These are phyloP conservation scores for Penstemon davidsonii DNA, from an alignment of 257 asterid species.

Conservation along the genomic window DNA sequence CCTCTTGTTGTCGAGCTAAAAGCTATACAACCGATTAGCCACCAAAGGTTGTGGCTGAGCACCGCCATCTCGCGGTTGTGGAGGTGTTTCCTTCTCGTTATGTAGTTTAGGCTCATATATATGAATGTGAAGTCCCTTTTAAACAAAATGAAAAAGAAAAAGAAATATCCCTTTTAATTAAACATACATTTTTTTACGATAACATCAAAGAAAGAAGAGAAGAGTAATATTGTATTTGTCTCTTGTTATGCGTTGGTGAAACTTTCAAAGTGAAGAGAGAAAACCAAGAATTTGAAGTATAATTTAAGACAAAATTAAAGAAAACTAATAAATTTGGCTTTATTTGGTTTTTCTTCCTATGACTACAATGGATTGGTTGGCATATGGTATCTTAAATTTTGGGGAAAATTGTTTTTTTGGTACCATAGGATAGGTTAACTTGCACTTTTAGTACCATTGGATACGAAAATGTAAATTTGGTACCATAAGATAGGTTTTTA, in stretches of 20 bases:
- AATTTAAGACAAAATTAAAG: neutral
- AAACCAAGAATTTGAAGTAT: neutral
- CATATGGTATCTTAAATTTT: too few species aligned
- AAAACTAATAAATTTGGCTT: too few species aligned
- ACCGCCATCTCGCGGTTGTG: constrained; percentile 29
- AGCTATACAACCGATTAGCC: constrained; percentile 32
- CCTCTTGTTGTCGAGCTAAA: constrained; percentile 33
- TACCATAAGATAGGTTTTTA: too few species aligned
- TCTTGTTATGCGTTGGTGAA: constrained; percentile 27
- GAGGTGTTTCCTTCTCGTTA: constrained; percentile 7
- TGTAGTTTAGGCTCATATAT: neutral
- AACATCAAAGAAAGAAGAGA: neutral
- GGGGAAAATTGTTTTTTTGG: too few species aligned
- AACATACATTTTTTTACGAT: neutral
- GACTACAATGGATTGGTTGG: too few species aligned
- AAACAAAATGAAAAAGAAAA: neutral
- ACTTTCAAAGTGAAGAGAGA: constrained; percentile 24
- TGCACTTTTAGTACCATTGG: too few species aligned
- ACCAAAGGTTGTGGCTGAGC: constrained; percentile 33
- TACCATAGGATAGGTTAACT: too few species aligned
- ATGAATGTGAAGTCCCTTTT: neutral
- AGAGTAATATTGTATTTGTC: neutral
- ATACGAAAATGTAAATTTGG: too few species aligned
- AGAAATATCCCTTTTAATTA: too few species aligned
- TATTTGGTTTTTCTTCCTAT: too few species aligned